Percentiles rank a stretch among this genome's conserved stretches.
phyloP scores from a whole-genome alignment of 2,329 filamentous ascomycete species.

The Epichloe brachyelytri region DNA sequence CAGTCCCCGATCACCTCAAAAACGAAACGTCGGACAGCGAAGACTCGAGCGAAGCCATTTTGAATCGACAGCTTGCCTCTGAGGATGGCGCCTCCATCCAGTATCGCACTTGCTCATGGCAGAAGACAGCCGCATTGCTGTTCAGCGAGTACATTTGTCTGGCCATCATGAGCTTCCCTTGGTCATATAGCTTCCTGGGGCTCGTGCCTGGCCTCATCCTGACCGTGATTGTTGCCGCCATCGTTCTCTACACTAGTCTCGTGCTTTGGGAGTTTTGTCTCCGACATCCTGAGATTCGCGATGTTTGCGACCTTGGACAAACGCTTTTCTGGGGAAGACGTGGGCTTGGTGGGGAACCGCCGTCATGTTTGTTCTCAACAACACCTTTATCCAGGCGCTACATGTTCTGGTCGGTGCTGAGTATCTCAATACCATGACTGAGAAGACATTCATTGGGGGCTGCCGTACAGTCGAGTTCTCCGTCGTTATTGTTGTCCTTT shows the following conservation, averaged over 20 bases:
- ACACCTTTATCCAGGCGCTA: slow-evolving; percentile 75
- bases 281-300: slow-evolving; percentile 77
- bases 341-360: slow-evolving; percentile 60
- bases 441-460: slow-evolving; percentile 44
- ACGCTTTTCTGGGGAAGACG: slow-evolving; percentile 78
- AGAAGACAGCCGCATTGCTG: slow-evolving; percentile 81
- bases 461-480: slow-evolving; percentile 73
- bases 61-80: slow-evolving; percentile 57
- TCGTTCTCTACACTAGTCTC: slow-evolving; percentile 66
- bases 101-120: slow-evolving; percentile 89
- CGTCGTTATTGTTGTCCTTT: slow-evolving; percentile 60
- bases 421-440: slow-evolving; percentile 81
- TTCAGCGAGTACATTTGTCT: slow-evolving; percentile 95
- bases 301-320: slow-evolving; percentile 92
- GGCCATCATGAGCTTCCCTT: slow-evolving; percentile 88
- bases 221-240: slow-evolving; percentile 61
- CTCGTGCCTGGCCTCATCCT: slow-evolving; percentile 75
- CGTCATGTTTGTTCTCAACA: slow-evolving; percentile 86
- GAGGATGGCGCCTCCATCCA: slow-evolving; percentile 73
- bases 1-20: slow-evolving; percentile 25
- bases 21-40: slow-evolving; percentile 27
- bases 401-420: slow-evolving; percentile 77
- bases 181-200: slow-evolving; percentile 79
- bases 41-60: slow-evolving; percentile 34
- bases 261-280: slow-evolving; percentile 73